These are phyloP conservation scores for Phyllosticta paracitricarpa DNA, from an alignment of 2,329 filamentous ascomycete genomes.

Conservation along the genomic window DNA sequence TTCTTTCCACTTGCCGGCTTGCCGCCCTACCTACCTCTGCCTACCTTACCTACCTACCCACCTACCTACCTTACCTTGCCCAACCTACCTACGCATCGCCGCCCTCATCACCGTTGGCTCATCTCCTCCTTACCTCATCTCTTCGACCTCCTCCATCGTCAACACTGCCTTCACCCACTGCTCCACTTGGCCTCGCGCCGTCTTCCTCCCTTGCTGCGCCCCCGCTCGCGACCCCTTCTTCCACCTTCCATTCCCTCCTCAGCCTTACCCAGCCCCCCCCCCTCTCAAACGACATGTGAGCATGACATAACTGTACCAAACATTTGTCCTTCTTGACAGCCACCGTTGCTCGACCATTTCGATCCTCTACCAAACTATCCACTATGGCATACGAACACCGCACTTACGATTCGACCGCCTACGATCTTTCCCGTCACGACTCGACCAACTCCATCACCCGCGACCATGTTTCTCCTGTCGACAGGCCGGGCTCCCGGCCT, in stretches of 20 bases:
- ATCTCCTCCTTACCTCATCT: neutral
- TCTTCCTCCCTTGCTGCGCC: neutral
- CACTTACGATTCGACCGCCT: conserved; percentile 16
- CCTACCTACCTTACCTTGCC: no score
- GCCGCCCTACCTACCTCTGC: no score
- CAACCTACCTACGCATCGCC: neutral
- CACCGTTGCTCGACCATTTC: neutral
- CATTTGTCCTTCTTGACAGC: neutral
- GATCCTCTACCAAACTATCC: neutral
- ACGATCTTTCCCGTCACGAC: conserved; percentile 18
- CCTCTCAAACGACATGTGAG: neutral
- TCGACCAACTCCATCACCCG: conserved; percentile 14
- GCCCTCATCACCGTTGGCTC: neutral
- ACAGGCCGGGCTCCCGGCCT: conserved; percentile 10
- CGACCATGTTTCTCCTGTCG: neutral
- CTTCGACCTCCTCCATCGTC: neutral
- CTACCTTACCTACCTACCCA: no score
- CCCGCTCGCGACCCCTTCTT: neutral
- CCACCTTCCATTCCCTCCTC: neutral
- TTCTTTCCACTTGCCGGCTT: neutral
- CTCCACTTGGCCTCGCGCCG: neutral
- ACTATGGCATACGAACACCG: conserved; percentile 36
- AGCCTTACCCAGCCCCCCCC: neutral
- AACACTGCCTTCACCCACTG: neutral
- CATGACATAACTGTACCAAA: neutral